phyloP scores from a whole-genome alignment of 805 yeast species.

The Kurtzmaniella cleridarum region DNA sequence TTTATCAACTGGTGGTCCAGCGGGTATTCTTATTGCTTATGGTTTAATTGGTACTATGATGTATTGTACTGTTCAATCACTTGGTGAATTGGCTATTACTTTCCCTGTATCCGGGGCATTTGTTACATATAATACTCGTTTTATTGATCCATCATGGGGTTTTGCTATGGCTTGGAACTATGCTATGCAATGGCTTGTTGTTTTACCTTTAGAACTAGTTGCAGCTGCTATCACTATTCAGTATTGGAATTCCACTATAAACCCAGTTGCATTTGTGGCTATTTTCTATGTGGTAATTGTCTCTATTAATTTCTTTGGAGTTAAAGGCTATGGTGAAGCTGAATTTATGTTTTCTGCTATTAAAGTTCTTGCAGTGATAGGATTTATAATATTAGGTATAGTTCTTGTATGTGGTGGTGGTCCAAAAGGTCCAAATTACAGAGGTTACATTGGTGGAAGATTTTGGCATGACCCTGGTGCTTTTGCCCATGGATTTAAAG shows the following conservation, averaged over 20 bases:
- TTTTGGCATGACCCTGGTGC: slow-evolving; percentile 56
- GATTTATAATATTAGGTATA: slow-evolving; percentile 49
- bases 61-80: slow-evolving; percentile 52
- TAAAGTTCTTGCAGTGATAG: slow-evolving; percentile 56
- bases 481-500: slow-evolving; percentile 43
- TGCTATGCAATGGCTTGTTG: slow-evolving; percentile 49
- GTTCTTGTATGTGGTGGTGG: slow-evolving; percentile 42
- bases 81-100: slow-evolving; percentile 58
- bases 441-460: slow-evolving; percentile 44
- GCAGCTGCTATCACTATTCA: slow-evolving; percentile 54
- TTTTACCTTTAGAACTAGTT: slow-evolving; percentile 55
- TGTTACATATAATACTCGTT: slow-evolving; percentile 53
- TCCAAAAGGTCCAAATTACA: slow-evolving; percentile 27
- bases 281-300: slow-evolving; percentile 44
- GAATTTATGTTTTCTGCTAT: slow-evolving; percentile 61
- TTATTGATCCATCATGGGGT: slow-evolving; percentile 57
- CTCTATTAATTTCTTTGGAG: slow-evolving; percentile 45
- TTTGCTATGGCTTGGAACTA: slow-evolving; percentile 54
- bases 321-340: slow-evolving; percentile 56
- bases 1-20: slow-evolving; percentile 68
- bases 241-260: slow-evolving; percentile 49
- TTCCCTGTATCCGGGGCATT: slow-evolving; percentile 69
- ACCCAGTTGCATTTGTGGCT: slow-evolving; percentile 58
- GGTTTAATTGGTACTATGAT: slow-evolving; percentile 52
- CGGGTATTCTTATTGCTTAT: slow-evolving; percentile 58